Percentiles rank a stretch among this genome's conserved stretches.
Evolutionary conservation across 2,329 filamentous ascomycete genomes (phyloP).

Genomic region (Microdochium nivale): DNA sequence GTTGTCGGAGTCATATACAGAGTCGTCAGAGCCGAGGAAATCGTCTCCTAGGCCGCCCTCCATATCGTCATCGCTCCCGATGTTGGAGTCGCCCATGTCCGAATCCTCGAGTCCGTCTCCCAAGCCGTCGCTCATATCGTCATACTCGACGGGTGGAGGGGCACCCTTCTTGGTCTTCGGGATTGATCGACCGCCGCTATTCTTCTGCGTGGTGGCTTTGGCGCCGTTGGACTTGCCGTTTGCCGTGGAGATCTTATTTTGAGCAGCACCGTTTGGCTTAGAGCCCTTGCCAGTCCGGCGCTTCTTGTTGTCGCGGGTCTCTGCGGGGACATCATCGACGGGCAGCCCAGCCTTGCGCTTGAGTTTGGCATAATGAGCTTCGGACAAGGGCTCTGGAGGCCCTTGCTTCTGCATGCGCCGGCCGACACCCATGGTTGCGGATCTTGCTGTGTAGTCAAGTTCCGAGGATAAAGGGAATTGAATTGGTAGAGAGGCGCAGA

Average conservation of each 20-base stretch:
- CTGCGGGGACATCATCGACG: slow-evolving; percentile 45
- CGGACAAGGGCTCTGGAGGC: slow-evolving; percentile 71
- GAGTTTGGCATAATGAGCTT: slow-evolving; percentile 65
- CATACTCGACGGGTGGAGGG: slow-evolving; percentile 36
- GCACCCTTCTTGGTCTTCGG: slow-evolving; percentile 20
- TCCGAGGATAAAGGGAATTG: not conserved
- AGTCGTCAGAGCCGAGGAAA: slow-evolving; percentile 52
- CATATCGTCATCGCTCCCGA: slow-evolving; percentile 20
- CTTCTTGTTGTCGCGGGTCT: slow-evolving; percentile 58
- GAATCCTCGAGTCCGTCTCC: slow-evolving; percentile 31
- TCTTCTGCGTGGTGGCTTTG: slow-evolving; percentile 7
- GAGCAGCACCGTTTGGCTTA: slow-evolving; percentile 21
- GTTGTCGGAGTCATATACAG: slow-evolving; percentile 66
- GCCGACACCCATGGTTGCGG: slow-evolving; percentile 68
- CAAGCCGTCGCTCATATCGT: slow-evolving; percentile 36
- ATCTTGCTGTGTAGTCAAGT: not conserved
- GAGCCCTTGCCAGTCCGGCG: slow-evolving; percentile 25
- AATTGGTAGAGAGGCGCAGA: not conserved
- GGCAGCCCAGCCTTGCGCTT: slow-evolving; percentile 79
- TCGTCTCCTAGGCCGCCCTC: slow-evolving; percentile 40
- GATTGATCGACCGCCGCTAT: slow-evolving; percentile 16
- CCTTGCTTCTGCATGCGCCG: slow-evolving; percentile 96
- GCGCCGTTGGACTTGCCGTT: slow-evolving; percentile 15
- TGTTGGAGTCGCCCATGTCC: slow-evolving; percentile 28
- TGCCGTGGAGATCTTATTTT: slow-evolving; percentile 18